Evolutionary conservation across 306 rosid genomes (phyloP).

Genomic region (Gleditsia sinensis): DNA sequence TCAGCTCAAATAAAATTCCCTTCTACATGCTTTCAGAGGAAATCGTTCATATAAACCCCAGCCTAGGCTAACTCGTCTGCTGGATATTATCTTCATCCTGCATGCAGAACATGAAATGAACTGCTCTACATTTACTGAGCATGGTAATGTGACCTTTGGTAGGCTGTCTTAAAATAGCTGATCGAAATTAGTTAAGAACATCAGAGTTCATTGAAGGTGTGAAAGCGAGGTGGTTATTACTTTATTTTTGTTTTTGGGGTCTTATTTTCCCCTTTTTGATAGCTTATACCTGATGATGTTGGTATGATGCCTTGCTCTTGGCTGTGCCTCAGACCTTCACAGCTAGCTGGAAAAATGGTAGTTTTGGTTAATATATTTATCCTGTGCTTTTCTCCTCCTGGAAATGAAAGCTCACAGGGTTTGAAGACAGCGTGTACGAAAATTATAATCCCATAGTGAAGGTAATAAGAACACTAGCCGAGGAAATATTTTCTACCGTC

Average conservation of each 20-base stretch:
- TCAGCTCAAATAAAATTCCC: slow-evolving; percentile 1
- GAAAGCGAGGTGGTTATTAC: slow-evolving; percentile 70
- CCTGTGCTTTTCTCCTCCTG: slow-evolving; percentile 50
- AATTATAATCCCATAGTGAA: slow-evolving; percentile 88
- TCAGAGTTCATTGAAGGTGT: slow-evolving; percentile 90
- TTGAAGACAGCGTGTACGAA: slow-evolving; percentile 90
- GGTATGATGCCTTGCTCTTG: neutral
- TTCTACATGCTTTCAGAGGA: slow-evolving; percentile 53
- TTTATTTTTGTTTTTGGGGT: slow-evolving; percentile 5
- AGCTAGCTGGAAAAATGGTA: neutral
- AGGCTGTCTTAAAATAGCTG: slow-evolving; percentile 89
- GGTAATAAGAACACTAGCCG: slow-evolving; percentile 69
- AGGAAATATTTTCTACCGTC: slow-evolving; percentile 84
- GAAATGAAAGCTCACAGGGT: slow-evolving; percentile 88
- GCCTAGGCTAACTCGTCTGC: slow-evolving; percentile 66
- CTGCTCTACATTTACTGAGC: too few species aligned
- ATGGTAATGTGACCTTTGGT: slow-evolving; percentile 30
- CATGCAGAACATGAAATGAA: too few species aligned
- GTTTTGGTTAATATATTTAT: too few species aligned
- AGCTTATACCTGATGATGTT: slow-evolving; percentile 1
- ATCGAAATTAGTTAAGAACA: slow-evolving; percentile 76
- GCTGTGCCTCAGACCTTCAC: neutral
- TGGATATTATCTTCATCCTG: too few species aligned
- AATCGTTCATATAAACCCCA: slow-evolving; percentile 76
- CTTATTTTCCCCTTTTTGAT: neutral